A percentile compares a stretch with the other conserved stretches of the same genome.
These are phyloP conservation scores for Vitis rupestris DNA, from an alignment of 164 flowering plant genomes.

Conservation along the genomic window DNA sequence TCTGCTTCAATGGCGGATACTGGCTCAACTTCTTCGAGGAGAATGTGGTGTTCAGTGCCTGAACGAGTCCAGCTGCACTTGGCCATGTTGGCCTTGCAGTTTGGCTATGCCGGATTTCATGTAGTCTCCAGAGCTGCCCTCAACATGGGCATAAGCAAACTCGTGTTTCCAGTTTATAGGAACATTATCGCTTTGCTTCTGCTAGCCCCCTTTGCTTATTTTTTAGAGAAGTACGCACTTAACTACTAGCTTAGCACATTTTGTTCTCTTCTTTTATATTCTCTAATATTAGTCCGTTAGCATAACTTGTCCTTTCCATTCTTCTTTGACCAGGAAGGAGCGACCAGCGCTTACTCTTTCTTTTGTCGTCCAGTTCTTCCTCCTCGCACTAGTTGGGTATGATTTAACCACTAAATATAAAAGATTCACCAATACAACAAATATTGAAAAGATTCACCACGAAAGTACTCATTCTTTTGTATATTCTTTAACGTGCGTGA, in stretches of 20 bases:
- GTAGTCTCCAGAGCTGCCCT: conserved; percentile 96
- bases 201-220: conserved; percentile 88
- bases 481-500: neutral
- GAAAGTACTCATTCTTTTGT: neutral
- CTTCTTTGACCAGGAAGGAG: conserved; percentile 66
- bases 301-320: neutral
- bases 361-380: conserved; percentile 78
- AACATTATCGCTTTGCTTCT: conserved; percentile 90
- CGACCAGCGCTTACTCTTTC: conserved; percentile 69
- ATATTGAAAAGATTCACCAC: too few species aligned
- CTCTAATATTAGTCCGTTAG: neutral
- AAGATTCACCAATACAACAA: neutral
- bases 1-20: conserved; percentile 58
- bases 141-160: conserved; percentile 94
- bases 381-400: conserved; percentile 91
- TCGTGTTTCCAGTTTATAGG: conserved; percentile 89
- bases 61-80: conserved; percentile 79
- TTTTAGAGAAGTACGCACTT: conserved; percentile 75
- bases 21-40: conserved; percentile 28
- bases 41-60: conserved; percentile 62
- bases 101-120: conserved; percentile 98
- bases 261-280: neutral
- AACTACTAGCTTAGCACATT: neutral
- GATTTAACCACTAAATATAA: neutral
- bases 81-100: conserved; percentile 99